Base-by-base conservation (phyloP, 768 basidiomycete species). In the Suillus weaverae region DNA sequence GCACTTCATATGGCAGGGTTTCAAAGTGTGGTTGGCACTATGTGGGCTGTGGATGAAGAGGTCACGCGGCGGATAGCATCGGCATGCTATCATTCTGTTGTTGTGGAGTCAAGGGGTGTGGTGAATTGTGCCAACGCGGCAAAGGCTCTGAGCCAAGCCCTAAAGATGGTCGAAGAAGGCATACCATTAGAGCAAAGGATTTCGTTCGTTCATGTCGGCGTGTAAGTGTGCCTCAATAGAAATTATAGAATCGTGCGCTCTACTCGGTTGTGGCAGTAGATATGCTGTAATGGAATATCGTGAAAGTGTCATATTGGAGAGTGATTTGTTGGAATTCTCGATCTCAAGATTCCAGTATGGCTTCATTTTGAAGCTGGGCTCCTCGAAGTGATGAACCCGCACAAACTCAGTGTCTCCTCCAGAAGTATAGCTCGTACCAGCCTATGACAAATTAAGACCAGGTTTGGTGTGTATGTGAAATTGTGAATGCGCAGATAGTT, bases 321-420 rank as follows among this genome's bases (percentile, higher is more conserved):
- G 43, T 64, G 64, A 62, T 68, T 78, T 26, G 26, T 26, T 26
- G 26, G 26, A 88, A 63, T 89, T 85, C 66, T 86, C 84, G 18
- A 88, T 84, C 74, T 97, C 93, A 60, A 95, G 76, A 71, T 94
- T 91, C 60, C 95, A 95, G 69, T 95, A 99, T 16, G 95, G 94
- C 81, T 90, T 89, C 51, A 91, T 85, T 69, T 85, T 91, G 85
- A 92, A 96, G 78, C 97, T 98, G 55, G 89, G 91, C 66, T 97
- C 95, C 74, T 99, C 97, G 73, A 91, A 97, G 77, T 94, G 90
- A 75, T 94, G 92, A 65, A 95, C 89, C 44, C 93, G 89, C n/a
- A 95, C 86, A 76, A 92, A 97, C 54, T 95, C 97, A 73, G 98
- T 97, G 79, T 99, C 97, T 73, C 95, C 91, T 59, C 97, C 97